These are phyloP conservation scores for Ploettnerulaceae sp. DNA, from an alignment of 2,329 filamentous ascomycete species.

Conservation along the genomic window DNA sequence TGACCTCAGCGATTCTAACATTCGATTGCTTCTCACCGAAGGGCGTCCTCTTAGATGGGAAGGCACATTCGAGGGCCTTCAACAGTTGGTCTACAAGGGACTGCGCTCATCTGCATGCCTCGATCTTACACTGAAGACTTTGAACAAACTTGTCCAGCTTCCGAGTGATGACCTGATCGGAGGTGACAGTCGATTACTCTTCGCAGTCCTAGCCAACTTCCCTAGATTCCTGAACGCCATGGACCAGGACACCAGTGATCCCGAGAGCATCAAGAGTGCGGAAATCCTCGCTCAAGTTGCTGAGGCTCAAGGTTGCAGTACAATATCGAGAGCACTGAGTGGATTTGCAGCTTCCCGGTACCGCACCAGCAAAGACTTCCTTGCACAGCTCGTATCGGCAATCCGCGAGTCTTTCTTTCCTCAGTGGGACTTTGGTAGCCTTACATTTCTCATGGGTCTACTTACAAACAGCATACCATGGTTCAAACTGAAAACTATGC, in stretches of 20 bases:
- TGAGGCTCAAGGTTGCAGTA: conserved; percentile 62
- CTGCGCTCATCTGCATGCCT: conserved; percentile 81
- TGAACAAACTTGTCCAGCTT: conserved; percentile 73
- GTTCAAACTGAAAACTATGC: conserved; percentile 92
- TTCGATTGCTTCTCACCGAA: conserved; percentile 68
- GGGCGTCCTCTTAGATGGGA: conserved; percentile 85
- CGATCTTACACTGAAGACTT: conserved; percentile 67
- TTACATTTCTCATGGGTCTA: conserved; percentile 87
- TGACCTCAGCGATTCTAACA: conserved; percentile 65
- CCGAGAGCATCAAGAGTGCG: conserved; percentile 57
- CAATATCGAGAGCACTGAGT: conserved; percentile 64
- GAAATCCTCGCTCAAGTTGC: conserved; percentile 67
- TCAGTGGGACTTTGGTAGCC: conserved; percentile 72
- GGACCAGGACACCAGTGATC: conserved; percentile 57
- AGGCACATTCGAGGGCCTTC: conserved; percentile 78
- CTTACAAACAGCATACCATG: conserved; percentile 83
- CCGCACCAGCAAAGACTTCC: conserved; percentile 67
- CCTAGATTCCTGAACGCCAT: conserved; percentile 78
- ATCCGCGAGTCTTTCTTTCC: conserved; percentile 77
- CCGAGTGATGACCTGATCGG: conserved; percentile 79
- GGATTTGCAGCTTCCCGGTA: conserved; percentile 65
- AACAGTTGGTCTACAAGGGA: conserved; percentile 85
- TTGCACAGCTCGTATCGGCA: conserved; percentile 67
- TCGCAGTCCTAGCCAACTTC: conserved; percentile 85
- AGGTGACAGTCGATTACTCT: conserved; percentile 75